A percentile compares a stretch with the other conserved stretches of the same genome.
These are phyloP conservation scores for Toxicodendron radicans DNA, from an alignment of 345 rosid genomes.

Conservation along the genomic window DNA sequence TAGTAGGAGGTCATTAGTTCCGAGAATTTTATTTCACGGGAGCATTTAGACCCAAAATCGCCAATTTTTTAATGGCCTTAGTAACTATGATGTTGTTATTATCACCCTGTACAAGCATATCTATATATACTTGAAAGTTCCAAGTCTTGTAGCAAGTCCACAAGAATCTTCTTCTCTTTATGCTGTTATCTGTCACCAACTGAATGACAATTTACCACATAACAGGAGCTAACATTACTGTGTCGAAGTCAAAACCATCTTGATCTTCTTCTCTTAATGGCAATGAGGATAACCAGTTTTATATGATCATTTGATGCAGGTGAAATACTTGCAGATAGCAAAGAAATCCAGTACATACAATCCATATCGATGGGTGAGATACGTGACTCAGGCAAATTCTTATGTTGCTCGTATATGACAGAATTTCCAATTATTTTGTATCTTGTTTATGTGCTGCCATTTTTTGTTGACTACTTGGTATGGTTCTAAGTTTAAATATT, in stretches of 20 bases:
- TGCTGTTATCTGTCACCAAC: background rate
- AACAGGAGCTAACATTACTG: background rate
- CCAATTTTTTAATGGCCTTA: background rate
- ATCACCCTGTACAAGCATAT: background rate
- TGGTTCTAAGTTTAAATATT: background rate
- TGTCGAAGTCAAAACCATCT: background rate
- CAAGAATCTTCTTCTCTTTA: background rate
- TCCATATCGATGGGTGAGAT: slow-evolving; percentile 99
- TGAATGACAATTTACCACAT: background rate
- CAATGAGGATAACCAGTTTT: background rate
- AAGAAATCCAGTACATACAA: slow-evolving; percentile 78
- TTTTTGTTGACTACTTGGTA: background rate
- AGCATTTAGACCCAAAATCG: background rate
- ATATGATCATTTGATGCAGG: slow-evolving; percentile 50
- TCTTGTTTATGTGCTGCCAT: background rate
- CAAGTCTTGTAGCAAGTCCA: background rate
- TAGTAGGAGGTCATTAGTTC: background rate
- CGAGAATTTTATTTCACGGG: background rate
- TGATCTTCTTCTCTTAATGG: background rate
- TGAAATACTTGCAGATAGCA: slow-evolving; percentile 96
- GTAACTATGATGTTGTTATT: background rate
- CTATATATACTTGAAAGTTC: background rate
- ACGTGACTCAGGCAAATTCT: slow-evolving; percentile 96
- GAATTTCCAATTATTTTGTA: background rate
- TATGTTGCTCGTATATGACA: slow-evolving; percentile 78